Conservation (phyloP, 2,329 filamentous ascomycete genomes). For the Pyrenophora graminea region DNA sequence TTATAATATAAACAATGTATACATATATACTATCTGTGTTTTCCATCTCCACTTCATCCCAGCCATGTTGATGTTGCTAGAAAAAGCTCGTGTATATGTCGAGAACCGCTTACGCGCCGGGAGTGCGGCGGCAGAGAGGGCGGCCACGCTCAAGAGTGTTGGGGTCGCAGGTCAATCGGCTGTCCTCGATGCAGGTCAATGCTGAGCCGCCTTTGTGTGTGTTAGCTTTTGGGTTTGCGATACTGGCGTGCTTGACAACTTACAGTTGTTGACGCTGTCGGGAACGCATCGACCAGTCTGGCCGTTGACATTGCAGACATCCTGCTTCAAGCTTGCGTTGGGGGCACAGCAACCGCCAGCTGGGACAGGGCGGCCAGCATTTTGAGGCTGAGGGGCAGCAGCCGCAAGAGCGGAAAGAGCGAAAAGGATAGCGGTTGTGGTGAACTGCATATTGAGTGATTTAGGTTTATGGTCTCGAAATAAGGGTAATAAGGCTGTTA, state of each 20-base stretch:
- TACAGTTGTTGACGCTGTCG: slow-evolving; percentile 30
- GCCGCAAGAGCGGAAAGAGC: slow-evolving; percentile 25
- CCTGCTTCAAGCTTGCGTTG: slow-evolving; percentile 37
- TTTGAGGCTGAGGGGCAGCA: slow-evolving; percentile 22
- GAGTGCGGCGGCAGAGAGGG: slow-evolving; percentile 20
- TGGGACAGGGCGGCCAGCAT: slow-evolving; percentile 31
- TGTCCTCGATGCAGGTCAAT: slow-evolving; percentile 37
- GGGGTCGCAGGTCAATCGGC: slow-evolving; percentile 27
- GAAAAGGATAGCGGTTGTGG: slow-evolving; percentile 21
- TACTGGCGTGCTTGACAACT: slow-evolving; percentile 1
- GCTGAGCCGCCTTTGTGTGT: slow-evolving; percentile 22
- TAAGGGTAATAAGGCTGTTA: slow-evolving; percentile 1
- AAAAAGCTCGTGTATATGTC: background rate
- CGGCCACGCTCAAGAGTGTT: slow-evolving; percentile 32
- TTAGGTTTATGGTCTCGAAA: background rate
- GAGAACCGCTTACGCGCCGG: background rate
- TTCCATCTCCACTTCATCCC: background rate
- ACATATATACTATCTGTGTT: background rate
- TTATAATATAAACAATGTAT: slow-evolving; percentile 4
- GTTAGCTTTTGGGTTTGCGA: background rate
- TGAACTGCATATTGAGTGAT: slow-evolving; percentile 30
- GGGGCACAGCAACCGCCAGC: slow-evolving; percentile 31
- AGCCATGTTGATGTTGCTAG: background rate
- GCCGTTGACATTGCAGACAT: slow-evolving; percentile 38
- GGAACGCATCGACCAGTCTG: slow-evolving; percentile 34